Evolutionary conservation across 108 stramenopile genomes (phyloP), one percentile per base, ranked within the genome.

Genomic region (Schizochytrium sp.): DNA sequence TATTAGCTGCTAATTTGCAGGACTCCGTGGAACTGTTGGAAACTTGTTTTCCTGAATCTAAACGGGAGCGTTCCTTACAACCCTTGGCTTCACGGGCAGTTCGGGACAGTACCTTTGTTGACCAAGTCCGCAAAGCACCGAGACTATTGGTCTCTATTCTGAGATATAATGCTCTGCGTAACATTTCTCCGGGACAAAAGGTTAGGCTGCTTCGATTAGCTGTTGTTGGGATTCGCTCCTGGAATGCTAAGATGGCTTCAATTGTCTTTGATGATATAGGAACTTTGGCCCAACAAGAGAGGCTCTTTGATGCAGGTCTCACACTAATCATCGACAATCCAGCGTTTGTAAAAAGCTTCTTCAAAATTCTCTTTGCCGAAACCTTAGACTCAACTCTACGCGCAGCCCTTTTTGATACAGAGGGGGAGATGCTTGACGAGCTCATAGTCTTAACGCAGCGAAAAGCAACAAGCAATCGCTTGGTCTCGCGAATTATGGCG

Each of bases 391-490:
- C 64, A 44, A 44, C 8, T 15, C 19, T 69, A 15, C 64, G 64
- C 19, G 44, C 42, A 1, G 40, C 28, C 42, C 64, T 69, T 7
- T 69, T 69, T 69, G 64, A 12, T 0, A 15, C 7, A 44, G 42
- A 69, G 12, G 64, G 64, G 44, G 64, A 69, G 44, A 69, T 38
- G 64, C 64, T 69, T 38, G 42, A 69, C 2, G 64, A 69, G 28
- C 42, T 69, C 64, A 2, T 69, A 10, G 42, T 69, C 28, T 44
- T 69, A 0, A 7, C 15, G 19, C 64, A 69, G 64, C 64, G 64
- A 38, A 69, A 38, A 7, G 40, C 64, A 28, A 38, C 42, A 38
- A 44, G 8, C 12, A 28, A 28, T 69, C 64, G 64, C 42, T 38
- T 1, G 44, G 40, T 1, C 0, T 69, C 19, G 64, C 64, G 5